Evolutionary conservation across 805 yeast species (phyloP), one percentile per base, ranked within the genome.

Genomic region (Yamadazyma sp.): DNA sequence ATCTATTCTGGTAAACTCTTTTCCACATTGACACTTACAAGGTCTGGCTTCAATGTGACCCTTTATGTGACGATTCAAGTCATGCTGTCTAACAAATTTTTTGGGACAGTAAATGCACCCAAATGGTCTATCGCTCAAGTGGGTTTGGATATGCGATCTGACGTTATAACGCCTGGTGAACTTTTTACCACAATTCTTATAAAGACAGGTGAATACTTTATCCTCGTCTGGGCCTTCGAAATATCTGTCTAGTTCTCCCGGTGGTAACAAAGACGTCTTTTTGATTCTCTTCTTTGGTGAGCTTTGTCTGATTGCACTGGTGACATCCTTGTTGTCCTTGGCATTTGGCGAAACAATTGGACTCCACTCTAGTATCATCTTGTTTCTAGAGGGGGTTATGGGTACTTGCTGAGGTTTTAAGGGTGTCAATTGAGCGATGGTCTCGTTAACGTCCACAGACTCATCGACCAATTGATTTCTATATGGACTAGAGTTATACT

Each of bases 131-230:
- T 95, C 99, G 57, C 91, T 82, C 34, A 93, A 64, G 68, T 93
- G 99, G 0, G 99, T 93, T 58, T 93, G 99, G 40, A 93, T 90
- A 59, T 93, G 99, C 0, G 96, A 87, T 45, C 98, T 70, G 9
- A 88, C 87, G 53, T 93, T 93, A 61, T 95, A 95, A 32, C 96
- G 72, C 54, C 99, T 73, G 6, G 89, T 80, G 62, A 93, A 91
- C 38, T 74, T 66, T 62, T 93, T 89, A 7, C 85, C 84, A 63
- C 99, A 93, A 38, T 72, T 71, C 11, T 83, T 76, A 59, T 71
- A 91, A 42, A 75, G 71, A 60, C 99, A 93, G 24, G 80, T 72
- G 63, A 75, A 95, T 20, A 74, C 68, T 43, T 82, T 84, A 33
- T 83, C 77, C 20, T 67, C 76, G 47, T 84, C 83, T 5, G 96